phyloP scores from a whole-genome alignment of 1,139 yeast genomes.

The Nakaseomyces bracarensis region DNA sequence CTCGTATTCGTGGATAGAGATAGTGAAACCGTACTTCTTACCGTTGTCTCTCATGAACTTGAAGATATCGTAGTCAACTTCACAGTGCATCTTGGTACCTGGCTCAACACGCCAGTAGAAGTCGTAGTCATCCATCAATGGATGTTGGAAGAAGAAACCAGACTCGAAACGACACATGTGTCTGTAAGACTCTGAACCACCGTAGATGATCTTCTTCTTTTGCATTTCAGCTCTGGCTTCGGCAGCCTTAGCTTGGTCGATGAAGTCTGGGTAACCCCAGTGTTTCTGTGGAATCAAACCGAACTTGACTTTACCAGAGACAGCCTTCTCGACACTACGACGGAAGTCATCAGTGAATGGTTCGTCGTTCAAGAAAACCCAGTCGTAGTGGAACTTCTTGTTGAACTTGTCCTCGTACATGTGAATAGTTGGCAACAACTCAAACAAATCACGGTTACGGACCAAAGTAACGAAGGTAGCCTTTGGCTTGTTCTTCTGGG shows the following conservation, averaged over 20 bases:
- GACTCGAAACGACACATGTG: constrained; percentile 72
- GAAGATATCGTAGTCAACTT: constrained; percentile 59
- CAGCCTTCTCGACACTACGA: constrained; percentile 29
- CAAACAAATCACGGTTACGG: constrained; percentile 57
- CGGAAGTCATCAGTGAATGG: constrained; percentile 42
- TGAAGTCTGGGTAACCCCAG: constrained; percentile 51
- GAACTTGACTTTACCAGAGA: constrained; percentile 41
- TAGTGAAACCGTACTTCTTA: constrained; percentile 57
- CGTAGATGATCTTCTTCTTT: constrained; percentile 46
- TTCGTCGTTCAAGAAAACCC: constrained; percentile 68
- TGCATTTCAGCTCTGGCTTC: constrained; percentile 44
- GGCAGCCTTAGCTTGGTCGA: constrained; percentile 52
- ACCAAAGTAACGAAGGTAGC: constrained; percentile 73
- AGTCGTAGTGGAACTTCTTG: constrained; percentile 53
- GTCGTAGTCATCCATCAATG: constrained; percentile 47
- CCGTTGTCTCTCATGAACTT: constrained; percentile 52
- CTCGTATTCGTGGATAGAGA: constrained; percentile 52
- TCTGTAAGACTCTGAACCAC: constrained; percentile 52
- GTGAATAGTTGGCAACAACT: constrained; percentile 50
- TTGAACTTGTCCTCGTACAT: constrained; percentile 69
- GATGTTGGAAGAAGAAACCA: constrained; percentile 62
- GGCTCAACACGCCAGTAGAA: constrained; percentile 81
- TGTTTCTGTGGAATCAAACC: constrained; percentile 42
- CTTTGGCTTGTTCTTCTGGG: constrained; percentile 33
- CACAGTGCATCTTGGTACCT: constrained; percentile 52